Conservation (phyloP, 495 filamentous ascomycete species). For the Haplographium delicatum region DNA sequence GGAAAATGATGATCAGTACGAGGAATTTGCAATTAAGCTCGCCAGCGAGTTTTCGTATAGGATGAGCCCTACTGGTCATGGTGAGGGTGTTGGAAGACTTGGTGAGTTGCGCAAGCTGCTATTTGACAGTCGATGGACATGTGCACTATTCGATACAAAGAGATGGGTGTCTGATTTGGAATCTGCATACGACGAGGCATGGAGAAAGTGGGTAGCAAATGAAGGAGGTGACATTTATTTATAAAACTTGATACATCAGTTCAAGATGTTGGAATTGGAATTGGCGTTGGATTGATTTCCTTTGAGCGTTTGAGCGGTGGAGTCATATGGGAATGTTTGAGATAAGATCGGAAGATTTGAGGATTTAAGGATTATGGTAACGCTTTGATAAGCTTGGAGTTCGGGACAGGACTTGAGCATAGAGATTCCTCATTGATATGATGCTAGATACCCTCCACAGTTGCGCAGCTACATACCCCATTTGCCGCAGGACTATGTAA, state of each 20-base stretch:
- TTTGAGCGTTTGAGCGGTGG: slow-evolving; percentile 20
- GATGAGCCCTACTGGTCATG: slow-evolving; percentile 35
- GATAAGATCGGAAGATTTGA: not conserved
- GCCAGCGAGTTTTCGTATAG: slow-evolving; percentile 63
- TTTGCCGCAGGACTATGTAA: too few species aligned
- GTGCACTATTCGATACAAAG: slow-evolving; percentile 83
- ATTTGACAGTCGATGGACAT: slow-evolving; percentile 75
- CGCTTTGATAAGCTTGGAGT: not conserved
- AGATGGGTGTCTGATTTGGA: slow-evolving; percentile 94
- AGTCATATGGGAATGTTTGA: slow-evolving; percentile 8
- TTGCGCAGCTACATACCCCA: too few species aligned
- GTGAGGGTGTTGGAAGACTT: slow-evolving; percentile 60
- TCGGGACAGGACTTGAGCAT: not conserved
- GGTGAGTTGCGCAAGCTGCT: slow-evolving; percentile 72
- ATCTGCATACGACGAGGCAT: slow-evolving; percentile 80
- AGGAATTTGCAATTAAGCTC: slow-evolving; percentile 70
- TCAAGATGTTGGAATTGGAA: not conserved
- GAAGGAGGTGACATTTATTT: slow-evolving; percentile 87
- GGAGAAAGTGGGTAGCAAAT: slow-evolving; percentile 79
- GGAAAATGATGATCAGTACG: slow-evolving; percentile 71
- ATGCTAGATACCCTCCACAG: slow-evolving; percentile 20
- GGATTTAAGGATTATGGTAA: not conserved
- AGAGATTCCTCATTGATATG: not conserved
- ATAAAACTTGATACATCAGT: slow-evolving; percentile 16
- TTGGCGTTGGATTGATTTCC: not conserved